phyloP scores from a whole-genome alignment of 441 rosid species.

The Euphorbia schlechtendalii region DNA sequence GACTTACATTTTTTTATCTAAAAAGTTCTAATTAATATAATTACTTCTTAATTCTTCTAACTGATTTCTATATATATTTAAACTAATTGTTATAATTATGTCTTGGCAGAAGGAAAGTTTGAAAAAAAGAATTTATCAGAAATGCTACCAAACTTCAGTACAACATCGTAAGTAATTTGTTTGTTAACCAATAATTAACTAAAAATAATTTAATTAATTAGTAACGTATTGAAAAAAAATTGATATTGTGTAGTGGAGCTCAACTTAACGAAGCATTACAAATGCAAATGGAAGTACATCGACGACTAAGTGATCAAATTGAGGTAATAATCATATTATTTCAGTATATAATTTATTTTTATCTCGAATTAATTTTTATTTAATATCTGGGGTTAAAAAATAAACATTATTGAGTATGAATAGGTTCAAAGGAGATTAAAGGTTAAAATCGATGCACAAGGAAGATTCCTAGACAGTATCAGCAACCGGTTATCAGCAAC shows the following conservation, averaged over 20 bases:
- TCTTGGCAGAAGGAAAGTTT: slow-evolving; percentile 32
- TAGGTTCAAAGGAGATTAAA: slow-evolving; percentile 46
- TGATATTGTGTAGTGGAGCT: slow-evolving; percentile 33
- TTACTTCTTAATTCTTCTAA: too few species aligned
- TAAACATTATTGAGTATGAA: not conserved
- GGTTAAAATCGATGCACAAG: slow-evolving; percentile 47
- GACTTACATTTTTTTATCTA: too few species aligned
- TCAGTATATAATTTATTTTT: too few species aligned
- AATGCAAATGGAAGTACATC: slow-evolving; percentile 37
- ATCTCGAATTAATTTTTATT: too few species aligned
- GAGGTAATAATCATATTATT: slow-evolving; percentile 27
- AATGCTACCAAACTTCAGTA: slow-evolving; percentile 48
- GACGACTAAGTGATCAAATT: slow-evolving; percentile 31
- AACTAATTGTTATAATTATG: slow-evolving; percentile 1
- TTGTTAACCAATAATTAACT: not conserved
- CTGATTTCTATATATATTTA: too few species aligned
- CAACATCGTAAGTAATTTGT: slow-evolving; percentile 33
- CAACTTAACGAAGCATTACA: slow-evolving; percentile 51
- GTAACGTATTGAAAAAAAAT: too few species aligned
- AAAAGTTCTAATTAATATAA: too few species aligned
- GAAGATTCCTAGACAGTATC: slow-evolving; percentile 38
- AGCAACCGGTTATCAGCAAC: slow-evolving; percentile 13
- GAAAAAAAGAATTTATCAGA: slow-evolving; percentile 47
- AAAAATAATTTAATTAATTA: not conserved
- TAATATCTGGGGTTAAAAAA: too few species aligned